Percentiles rank a stretch among this genome's conserved stretches.
phyloP scores from a whole-genome alignment of 1,284 basidiomycete genomes.

The Irpex lacteus region DNA sequence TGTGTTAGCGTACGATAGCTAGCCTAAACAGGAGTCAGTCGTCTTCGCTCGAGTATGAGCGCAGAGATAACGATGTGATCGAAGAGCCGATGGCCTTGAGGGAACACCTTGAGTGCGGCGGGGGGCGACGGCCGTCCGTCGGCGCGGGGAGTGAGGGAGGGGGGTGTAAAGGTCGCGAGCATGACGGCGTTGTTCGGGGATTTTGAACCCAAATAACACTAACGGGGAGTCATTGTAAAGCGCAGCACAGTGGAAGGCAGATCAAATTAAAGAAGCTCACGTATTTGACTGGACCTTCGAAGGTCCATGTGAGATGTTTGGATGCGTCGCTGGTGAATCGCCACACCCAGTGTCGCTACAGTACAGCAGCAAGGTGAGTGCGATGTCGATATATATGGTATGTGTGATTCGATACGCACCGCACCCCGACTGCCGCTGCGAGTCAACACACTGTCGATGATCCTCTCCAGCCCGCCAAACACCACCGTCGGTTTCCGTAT shows the following conservation, averaged over 20 bases:
- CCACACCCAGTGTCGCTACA: slow-evolving; percentile 26
- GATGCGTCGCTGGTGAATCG: slow-evolving; percentile 19
- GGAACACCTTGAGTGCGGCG: slow-evolving; percentile 21
- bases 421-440: slow-evolving; percentile 17
- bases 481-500: slow-evolving; percentile 21
- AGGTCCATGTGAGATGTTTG: slow-evolving; percentile 22
- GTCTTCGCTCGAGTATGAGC: slow-evolving; percentile 25
- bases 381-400: not conserved
- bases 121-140: slow-evolving; percentile 18
- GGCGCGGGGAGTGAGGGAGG: slow-evolving; percentile 15
- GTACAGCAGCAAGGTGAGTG: not conserved
- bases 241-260: too few species aligned
- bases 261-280: slow-evolving; percentile 12
- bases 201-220: slow-evolving; percentile 22
- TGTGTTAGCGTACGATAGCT: not conserved
- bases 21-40: slow-evolving; percentile 20
- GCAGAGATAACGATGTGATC: slow-evolving; percentile 27
- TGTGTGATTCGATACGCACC: slow-evolving; percentile 15
- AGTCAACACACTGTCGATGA: slow-evolving; percentile 21
- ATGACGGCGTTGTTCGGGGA: slow-evolving; percentile 13
- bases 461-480: slow-evolving; percentile 20
- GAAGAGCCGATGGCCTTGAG: slow-evolving; percentile 20
- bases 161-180: slow-evolving; percentile 21
- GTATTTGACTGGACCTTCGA: slow-evolving; percentile 25
- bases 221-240: not conserved